A percentile compares a stretch with the other conserved stretches of the same genome.
Conservation (phyloP, 106 monocot species). For the Iris macrosiphon region DNA sequence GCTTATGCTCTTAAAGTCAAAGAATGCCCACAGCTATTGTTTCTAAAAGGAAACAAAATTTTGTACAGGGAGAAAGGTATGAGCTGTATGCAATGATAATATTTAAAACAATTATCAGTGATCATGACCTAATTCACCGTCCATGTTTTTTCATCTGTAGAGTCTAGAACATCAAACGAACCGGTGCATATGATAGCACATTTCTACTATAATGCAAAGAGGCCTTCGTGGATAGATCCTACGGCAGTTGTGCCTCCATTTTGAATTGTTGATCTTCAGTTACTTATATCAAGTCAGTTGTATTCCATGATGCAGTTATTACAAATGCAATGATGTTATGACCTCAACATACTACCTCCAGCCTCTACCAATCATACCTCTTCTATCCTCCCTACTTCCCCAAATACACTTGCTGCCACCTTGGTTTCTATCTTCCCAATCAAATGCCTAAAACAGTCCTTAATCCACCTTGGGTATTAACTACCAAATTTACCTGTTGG, state of each 20-base stretch:
- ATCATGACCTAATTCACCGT: background rate
- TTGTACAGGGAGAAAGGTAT: slow-evolving; percentile 22
- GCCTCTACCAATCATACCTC: too few species aligned
- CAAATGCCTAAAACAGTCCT: too few species aligned
- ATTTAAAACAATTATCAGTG: background rate
- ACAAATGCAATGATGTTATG: too few species aligned
- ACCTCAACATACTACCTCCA: too few species aligned
- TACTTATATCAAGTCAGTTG: too few species aligned
- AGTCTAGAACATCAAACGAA: slow-evolving; percentile 17
- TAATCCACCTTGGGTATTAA: too few species aligned
- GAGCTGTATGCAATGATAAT: background rate
- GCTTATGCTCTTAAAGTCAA: slow-evolving; percentile 24
- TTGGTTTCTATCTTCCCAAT: too few species aligned
- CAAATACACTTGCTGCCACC: too few species aligned
- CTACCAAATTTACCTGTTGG: too few species aligned
- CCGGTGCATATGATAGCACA: slow-evolving; percentile 24
- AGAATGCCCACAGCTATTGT: slow-evolving; percentile 26
- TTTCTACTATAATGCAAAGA: slow-evolving; percentile 28
- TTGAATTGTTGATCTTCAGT: slow-evolving; percentile 6
- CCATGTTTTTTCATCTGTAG: slow-evolving; percentile 1
- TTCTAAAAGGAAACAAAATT: slow-evolving; percentile 22
- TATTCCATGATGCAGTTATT: too few species aligned
- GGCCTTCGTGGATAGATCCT: slow-evolving; percentile 19
- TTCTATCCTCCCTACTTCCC: too few species aligned
- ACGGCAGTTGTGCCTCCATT: slow-evolving; percentile 11